Evolutionary conservation across 2,329 filamentous ascomycete genomes (phyloP).

Genomic region (Apiospora saccharicola): DNA sequence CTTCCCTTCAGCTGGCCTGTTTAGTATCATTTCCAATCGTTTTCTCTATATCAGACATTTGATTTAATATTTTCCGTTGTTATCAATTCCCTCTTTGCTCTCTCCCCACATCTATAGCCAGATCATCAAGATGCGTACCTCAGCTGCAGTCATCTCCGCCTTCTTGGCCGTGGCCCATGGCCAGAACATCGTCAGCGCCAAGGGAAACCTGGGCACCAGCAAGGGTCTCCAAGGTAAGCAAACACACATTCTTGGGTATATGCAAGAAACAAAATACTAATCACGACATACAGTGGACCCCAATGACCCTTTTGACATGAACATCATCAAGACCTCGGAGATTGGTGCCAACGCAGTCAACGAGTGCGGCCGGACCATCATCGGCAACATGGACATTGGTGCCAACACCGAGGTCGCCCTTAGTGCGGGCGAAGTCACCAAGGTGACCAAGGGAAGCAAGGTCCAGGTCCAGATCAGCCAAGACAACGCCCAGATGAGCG

Average conservation of each 20-base stretch:
- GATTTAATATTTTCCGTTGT: neutral
- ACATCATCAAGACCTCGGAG: conserved; percentile 39
- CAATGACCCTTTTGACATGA: conserved; percentile 33
- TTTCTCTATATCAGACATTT: neutral
- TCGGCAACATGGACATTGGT: conserved; percentile 55
- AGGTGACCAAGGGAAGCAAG: conserved; percentile 55
- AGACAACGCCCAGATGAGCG: conserved; percentile 44
- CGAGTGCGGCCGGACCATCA: conserved; percentile 56
- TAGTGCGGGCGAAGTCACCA: conserved; percentile 40
- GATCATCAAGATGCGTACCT: conserved; percentile 21
- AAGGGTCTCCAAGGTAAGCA: conserved; percentile 18
- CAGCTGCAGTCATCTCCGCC: conserved; percentile 18
- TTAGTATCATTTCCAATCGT: conserved; percentile 20
- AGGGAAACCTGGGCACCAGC: conserved; percentile 10
- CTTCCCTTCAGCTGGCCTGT: conserved; percentile 24
- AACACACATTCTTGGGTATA: neutral
- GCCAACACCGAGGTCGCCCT: conserved; percentile 44
- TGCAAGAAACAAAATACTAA: neutral
- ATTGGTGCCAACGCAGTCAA: conserved; percentile 46
- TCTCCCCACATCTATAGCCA: neutral
- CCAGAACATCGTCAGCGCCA: conserved; percentile 24
- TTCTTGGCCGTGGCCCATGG: conserved; percentile 18
- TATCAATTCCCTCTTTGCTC: neutral
- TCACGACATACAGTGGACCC: conserved; percentile 30
- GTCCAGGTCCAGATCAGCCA: conserved; percentile 57